Percentiles rank a stretch among this genome's conserved stretches.
phyloP scores from a whole-genome alignment of 1,139 yeast species.

The Geotrichum restrictum region DNA sequence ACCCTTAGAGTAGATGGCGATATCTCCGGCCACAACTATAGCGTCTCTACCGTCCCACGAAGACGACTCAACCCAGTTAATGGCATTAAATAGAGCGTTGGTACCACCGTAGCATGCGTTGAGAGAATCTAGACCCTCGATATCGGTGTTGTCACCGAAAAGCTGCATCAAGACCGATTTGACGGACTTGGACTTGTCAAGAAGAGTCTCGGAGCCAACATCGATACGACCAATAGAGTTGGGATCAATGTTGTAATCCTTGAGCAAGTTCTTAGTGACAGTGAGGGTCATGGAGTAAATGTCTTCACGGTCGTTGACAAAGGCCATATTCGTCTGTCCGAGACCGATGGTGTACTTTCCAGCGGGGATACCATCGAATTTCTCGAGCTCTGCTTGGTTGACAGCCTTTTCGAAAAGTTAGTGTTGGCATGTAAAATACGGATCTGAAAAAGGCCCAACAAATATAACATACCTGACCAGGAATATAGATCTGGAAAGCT shows the following conservation, averaged over 20 bases:
- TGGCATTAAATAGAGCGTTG: constrained; percentile 84
- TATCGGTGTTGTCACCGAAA: constrained; percentile 80
- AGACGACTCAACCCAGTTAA: constrained; percentile 94
- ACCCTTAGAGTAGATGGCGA: constrained; percentile 95
- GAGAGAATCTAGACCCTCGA: constrained; percentile 94
- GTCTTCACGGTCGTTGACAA: constrained; percentile 96
- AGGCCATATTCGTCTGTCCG: constrained; percentile 97
- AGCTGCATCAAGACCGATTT: constrained; percentile 95
- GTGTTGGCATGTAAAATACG: neutral
- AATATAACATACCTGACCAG: constrained; percentile 50
- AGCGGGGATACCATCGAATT: constrained; percentile 75
- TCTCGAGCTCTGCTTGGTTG: constrained; percentile 82
- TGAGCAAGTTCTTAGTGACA: constrained; percentile 68
- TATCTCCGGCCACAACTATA: constrained; percentile 94
- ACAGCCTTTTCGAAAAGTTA: constrained; percentile 53
- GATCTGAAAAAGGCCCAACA: neutral
- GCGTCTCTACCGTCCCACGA: constrained; percentile 99
- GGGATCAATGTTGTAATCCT: constrained; percentile 78
- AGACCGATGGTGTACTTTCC: constrained; percentile 98
- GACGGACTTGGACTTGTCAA: constrained; percentile 95
- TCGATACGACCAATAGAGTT: constrained; percentile 85
- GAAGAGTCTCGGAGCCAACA: constrained; percentile 95
- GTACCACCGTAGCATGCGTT: constrained; percentile 99
- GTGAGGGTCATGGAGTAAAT: constrained; percentile 89
- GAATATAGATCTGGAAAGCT: constrained; percentile 89